Evolutionary conservation across 2,329 filamentous ascomycete genomes (phyloP), one percentile per base, ranked within the genome.

Genomic region (Blastomyces percursus): DNA sequence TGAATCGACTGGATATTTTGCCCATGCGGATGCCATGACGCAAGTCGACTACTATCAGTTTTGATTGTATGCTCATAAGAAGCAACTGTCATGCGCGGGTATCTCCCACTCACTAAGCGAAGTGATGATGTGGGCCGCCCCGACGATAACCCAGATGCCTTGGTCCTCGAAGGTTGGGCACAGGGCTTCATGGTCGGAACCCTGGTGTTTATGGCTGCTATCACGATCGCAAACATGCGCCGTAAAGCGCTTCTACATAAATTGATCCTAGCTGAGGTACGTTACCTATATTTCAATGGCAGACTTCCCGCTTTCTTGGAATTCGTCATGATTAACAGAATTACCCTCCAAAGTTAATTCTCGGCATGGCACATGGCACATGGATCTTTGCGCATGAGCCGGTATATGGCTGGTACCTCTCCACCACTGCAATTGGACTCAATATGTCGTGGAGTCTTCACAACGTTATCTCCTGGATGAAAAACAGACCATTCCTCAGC

Each of bases 401-500:
- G 0, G 76, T 76, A 2, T 86, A 85, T 68, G 83, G 82, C 58
- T 87, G 85, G 85, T 87, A 85, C 72, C 76, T 87, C 2, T 84
- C 83, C 1, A 75, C 79, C 30, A 84, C 82, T 2, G 84, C 82
- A 8, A 81, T 86, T 8, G 79, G 83, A 21, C 78, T 88, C 30
- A 85, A 86, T 66, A 74, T 80, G n/a, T 86, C 83, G 3, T 87
- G 84, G 82, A 80, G 77, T 14, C 72, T 88, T 9, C 85, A 88
- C 71, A 88, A 87, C 65, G 78, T 87, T 64, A 84, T 88, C 64
- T 80, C 85, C 0, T 88, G 85, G 85, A 81, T 88, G 72, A 87
- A 87, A 72, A 84, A 82, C 65, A 81, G 79, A 61, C 85, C 85
- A 0, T 86, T 86, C 67, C 74, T 86, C 8, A 76, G 77, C 2